Base-by-base conservation (phyloP, 371 early-diverging fungal genomes). In the Encephalitozoon cuniculi region DNA sequence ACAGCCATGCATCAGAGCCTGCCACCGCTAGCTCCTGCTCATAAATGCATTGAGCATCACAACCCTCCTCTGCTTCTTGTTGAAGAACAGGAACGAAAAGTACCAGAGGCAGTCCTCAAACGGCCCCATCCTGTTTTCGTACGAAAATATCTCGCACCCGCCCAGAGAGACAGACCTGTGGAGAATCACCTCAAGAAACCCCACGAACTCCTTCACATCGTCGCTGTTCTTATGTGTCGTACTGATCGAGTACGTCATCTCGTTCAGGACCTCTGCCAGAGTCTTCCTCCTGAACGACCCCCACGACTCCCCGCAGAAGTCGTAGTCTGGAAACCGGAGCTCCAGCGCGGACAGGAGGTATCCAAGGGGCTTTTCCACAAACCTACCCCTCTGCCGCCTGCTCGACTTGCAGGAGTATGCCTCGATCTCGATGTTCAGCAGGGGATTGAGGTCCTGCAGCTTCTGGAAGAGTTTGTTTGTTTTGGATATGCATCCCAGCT, bases 331-430 rank as follows among this genome's bases (percentile, higher is more conserved):
- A 55, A 74, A 78, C n/a, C 68, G 49, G 12, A 65, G 34, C 26
- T 53, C 54, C n/a, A 78, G 68, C 21, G 75, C 52, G 39, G 23
- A 18, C 15, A 75, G 2, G 1, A 59, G 68, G 39, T 64, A 78
- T 12, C 75, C 18, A 6, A 78, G 41, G 23, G 79, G 79, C 34
- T 78, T 74, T 3, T 25, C 8, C 43, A 68, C 12, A 18, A 1
- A 28, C 11, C 25, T 67, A 28, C 4, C 54, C 39, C 55, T 78
- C 25, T 78, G 64, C 28, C 39, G 34, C 39, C 49, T 74, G 23
- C 74, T 68, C 21, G 37, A 49, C 63, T 78, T 78, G 43, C 79
- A 78, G 12, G 66, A 65, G 55, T 77, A 78, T n/a, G 52, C 79
- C 65, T 74, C 74, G n/a, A 78, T 11, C 46, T 78, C 79, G 39